A percentile compares a stretch with the other conserved stretches of the same genome.
Conservation (phyloP, 495 filamentous ascomycete species). For the Trypethelium eluteriae region DNA sequence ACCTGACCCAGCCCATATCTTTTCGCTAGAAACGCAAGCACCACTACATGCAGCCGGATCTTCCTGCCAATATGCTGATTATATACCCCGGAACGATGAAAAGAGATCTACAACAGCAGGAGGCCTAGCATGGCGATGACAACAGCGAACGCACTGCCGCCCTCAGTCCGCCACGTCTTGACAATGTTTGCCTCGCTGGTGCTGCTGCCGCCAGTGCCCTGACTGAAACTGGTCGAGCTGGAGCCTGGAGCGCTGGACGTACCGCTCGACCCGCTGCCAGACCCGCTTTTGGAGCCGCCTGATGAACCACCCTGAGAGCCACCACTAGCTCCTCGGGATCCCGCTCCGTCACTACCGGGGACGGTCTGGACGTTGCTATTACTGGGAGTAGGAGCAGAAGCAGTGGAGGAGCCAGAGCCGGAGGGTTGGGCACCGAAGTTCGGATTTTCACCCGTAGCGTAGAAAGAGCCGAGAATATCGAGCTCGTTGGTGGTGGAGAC, state of each 20-base stretch:
- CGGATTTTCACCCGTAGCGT: slow-evolving; percentile 55
- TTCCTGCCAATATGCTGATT: not conserved
- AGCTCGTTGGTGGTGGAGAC: slow-evolving; percentile 64
- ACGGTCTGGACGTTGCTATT: slow-evolving; percentile 25
- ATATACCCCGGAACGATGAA: not conserved
- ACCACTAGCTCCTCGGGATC: slow-evolving; percentile 26
- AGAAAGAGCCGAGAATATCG: slow-evolving; percentile 72
- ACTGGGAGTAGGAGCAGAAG: slow-evolving; percentile 14
- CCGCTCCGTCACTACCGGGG: slow-evolving; percentile 33
- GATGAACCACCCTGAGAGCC: slow-evolving; percentile 5
- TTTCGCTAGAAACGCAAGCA: slow-evolving; percentile 9
- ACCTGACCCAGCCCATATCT: not conserved
- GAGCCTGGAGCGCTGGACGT: not conserved
- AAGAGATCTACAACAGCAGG: not conserved
- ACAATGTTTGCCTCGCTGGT: slow-evolving; percentile 19
- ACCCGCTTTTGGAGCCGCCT: slow-evolving; percentile 7
- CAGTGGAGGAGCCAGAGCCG: slow-evolving; percentile 10
- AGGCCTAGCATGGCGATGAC: not conserved
- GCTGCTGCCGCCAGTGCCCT: slow-evolving; percentile 15
- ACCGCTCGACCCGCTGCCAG: not conserved
- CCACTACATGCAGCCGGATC: not conserved
- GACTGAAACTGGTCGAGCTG: slow-evolving; percentile 14
- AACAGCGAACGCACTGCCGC: slow-evolving; percentile 2
- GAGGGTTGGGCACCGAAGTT: slow-evolving; percentile 25
- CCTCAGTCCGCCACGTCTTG: not conserved